These are phyloP conservation scores for Chaetothyriales sp. DNA, from an alignment of 2,329 filamentous ascomycete genomes.

Conservation along the genomic window DNA sequence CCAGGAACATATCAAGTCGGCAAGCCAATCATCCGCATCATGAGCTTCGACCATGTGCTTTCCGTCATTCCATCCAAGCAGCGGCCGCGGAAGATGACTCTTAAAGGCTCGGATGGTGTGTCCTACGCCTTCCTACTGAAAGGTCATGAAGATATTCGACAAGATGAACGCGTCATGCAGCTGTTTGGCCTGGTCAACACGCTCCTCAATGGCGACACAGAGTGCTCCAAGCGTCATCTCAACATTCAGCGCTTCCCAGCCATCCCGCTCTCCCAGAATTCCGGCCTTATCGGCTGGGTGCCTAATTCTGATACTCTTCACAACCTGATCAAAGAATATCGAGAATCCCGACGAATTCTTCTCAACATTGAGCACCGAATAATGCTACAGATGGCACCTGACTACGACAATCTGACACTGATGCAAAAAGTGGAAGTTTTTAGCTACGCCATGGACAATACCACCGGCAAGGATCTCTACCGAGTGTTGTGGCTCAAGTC, in stretches of 20 bases:
- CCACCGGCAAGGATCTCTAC: constrained; percentile 95
- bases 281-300: constrained; percentile 89
- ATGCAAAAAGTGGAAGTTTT: constrained; percentile 99
- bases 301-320: constrained; percentile 96
- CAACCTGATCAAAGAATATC: constrained; percentile 91
- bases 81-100: constrained; percentile 74
- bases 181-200: constrained; percentile 97
- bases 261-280: constrained; percentile 94
- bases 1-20: constrained; percentile 83
- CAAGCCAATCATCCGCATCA: constrained; percentile 67
- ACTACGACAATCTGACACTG: constrained; percentile 94
- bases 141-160: constrained; percentile 97
- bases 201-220: constrained; percentile 78
- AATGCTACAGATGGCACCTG: constrained; percentile 98
- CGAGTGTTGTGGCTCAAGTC: constrained; percentile 97
- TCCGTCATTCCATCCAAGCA: constrained; percentile 96
- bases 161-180: constrained; percentile 99
- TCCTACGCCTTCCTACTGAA: constrained; percentile 85
- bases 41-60: constrained; percentile 78
- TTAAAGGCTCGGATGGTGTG: constrained; percentile 77
- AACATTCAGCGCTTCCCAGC: constrained; percentile 92
- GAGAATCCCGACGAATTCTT: constrained; percentile 90
- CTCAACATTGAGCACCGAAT: constrained; percentile 99
- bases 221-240: constrained; percentile 92
- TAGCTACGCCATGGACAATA: constrained; percentile 97